Conservation (phyloP, 2,329 filamentous ascomycete genomes). For the Fusarium tuaranense region DNA sequence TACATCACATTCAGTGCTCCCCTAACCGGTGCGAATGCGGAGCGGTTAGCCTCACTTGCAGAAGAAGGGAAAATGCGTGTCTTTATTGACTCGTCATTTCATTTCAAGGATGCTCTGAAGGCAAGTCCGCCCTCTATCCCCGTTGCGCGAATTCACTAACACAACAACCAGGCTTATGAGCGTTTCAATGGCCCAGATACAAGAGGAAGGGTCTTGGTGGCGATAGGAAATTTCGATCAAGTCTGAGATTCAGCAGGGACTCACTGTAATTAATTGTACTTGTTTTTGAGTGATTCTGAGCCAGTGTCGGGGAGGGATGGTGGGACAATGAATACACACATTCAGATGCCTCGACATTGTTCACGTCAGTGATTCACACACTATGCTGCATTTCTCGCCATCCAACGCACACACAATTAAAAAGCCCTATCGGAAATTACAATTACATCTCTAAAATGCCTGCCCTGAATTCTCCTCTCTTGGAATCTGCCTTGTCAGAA, state of each 20-base stretch:
- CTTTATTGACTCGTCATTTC: background rate
- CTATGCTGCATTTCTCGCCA: background rate
- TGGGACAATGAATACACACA: background rate
- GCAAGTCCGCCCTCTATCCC: background rate
- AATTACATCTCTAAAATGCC: background rate
- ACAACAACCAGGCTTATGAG: background rate
- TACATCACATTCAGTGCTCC: constrained; percentile 1
- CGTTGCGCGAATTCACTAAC: background rate
- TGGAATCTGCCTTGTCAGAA: background rate
- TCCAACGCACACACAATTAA: background rate
- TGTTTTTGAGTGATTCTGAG: background rate
- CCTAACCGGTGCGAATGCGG: background rate
- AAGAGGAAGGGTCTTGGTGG: background rate
- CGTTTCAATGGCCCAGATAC: background rate
- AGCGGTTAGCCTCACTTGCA: background rate
- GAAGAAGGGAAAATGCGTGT: background rate
- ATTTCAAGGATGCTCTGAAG: background rate
- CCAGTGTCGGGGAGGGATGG: background rate
- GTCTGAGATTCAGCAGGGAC: background rate
- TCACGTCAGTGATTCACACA: background rate
- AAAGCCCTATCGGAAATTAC: background rate
- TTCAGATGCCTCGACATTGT: background rate
- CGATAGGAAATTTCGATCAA: background rate
- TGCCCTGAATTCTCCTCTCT: background rate
- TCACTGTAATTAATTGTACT: background rate